phyloP scores from a whole-genome alignment of 139 green algal genomes.

The Volvox reticuliferus region DNA sequence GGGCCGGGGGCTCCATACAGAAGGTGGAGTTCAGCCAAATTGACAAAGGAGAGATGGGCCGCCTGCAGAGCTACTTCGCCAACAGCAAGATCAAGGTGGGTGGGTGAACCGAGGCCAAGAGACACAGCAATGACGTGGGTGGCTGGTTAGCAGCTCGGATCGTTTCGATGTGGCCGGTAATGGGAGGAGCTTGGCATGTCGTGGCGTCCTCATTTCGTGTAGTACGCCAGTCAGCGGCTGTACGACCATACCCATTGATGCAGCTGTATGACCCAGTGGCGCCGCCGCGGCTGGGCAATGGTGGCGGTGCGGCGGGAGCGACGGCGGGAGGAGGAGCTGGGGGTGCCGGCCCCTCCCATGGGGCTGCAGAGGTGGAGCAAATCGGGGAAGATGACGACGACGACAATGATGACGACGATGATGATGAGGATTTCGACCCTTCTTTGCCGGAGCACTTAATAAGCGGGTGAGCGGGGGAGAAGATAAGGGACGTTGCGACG shows the following conservation, averaged over 20 bases:
- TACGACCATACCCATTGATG: not conserved
- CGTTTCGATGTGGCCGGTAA: no score
- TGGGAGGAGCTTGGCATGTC: not conserved
- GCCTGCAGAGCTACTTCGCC: constrained; percentile 46
- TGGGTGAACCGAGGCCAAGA: not conserved
- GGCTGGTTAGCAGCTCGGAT: not conserved
- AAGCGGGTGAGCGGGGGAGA: not conserved
- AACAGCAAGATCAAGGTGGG: constrained; percentile 40
- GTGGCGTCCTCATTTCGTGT: not conserved
- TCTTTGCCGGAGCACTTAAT: not conserved
- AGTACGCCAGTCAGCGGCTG: not conserved
- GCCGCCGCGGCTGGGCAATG: not conserved
- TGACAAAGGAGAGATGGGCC: constrained; percentile 22
- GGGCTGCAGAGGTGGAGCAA: no score
- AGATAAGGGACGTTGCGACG: no score
- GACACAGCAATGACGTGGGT: no score
- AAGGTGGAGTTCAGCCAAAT: constrained; percentile 47
- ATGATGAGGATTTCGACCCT: constrained; percentile 49
- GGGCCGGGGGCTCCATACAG: not conserved
- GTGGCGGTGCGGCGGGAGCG: not conserved
- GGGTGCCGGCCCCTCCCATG: no score
- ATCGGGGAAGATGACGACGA: not conserved
- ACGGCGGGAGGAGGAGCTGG: not conserved
- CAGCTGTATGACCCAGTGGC: constrained; percentile 39
- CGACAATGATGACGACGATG: constrained; percentile 31